Evolutionary conservation across 805 yeast species (phyloP).

Genomic region (Saturnispora quitensis): DNA sequence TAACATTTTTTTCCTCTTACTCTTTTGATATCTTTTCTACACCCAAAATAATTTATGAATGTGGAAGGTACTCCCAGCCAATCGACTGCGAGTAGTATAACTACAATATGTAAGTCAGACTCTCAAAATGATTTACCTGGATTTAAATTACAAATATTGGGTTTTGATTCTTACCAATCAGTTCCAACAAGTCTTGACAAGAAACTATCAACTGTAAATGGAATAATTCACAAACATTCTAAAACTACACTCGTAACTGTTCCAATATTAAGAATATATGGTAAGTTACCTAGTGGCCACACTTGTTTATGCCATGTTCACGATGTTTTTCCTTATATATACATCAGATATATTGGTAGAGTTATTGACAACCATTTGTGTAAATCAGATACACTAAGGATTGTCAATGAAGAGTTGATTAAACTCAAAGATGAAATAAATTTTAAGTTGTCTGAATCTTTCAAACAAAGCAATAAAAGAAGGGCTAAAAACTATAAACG

Average conservation of each 20-base stretch:
- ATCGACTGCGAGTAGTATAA: background rate
- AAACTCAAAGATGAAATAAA: constrained; percentile 13
- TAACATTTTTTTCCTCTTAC: background rate
- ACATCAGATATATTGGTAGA: constrained; percentile 27
- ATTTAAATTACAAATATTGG: constrained; percentile 48
- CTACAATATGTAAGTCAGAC: background rate
- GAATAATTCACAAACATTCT: constrained; percentile 10
- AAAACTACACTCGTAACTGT: constrained; percentile 36
- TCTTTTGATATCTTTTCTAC: background rate
- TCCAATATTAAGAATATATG: constrained; percentile 74
- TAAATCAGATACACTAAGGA: constrained; percentile 23
- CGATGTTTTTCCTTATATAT: constrained; percentile 77
- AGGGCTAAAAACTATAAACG: background rate
- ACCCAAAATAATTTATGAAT: background rate
- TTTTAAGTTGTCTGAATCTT: constrained; percentile 29
- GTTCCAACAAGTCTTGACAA: constrained; percentile 47
- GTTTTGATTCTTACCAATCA: constrained; percentile 59
- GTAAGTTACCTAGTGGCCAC: constrained; percentile 53
- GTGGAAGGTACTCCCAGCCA: background rate
- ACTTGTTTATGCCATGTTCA: constrained; percentile 65
- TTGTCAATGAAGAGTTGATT: constrained; percentile 20
- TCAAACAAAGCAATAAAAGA: constrained; percentile 16
- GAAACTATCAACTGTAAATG: constrained; percentile 26
- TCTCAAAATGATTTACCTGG: constrained; percentile 4
- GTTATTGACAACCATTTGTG: constrained; percentile 8